Evolutionary conservation across 2,329 filamentous ascomycete genomes (phyloP).

Genomic region (Epichloe hybrida): DNA sequence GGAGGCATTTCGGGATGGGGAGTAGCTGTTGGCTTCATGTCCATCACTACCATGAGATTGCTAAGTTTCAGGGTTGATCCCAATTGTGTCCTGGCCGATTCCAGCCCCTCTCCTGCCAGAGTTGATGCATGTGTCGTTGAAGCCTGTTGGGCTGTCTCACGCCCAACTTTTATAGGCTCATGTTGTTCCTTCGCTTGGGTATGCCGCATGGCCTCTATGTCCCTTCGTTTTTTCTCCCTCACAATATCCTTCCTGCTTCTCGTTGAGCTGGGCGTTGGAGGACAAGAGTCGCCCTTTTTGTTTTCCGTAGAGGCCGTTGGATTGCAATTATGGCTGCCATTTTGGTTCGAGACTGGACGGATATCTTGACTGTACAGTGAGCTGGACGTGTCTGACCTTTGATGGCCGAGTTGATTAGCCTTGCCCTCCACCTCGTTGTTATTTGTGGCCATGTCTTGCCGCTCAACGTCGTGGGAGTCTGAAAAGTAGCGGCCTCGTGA

Average conservation of each 20-base stretch:
- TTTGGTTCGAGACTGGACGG: not conserved
- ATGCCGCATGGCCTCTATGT: slow-evolving; percentile 21
- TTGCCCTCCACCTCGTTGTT: not conserved
- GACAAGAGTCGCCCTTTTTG: slow-evolving; percentile 7
- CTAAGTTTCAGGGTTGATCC: slow-evolving; percentile 14
- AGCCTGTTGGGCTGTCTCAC: not conserved
- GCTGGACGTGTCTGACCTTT: not conserved
- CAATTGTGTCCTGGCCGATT: not conserved
- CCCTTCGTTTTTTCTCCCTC: slow-evolving; percentile 25
- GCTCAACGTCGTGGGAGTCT: not conserved
- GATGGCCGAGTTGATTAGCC: not conserved
- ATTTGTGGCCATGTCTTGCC: not conserved
- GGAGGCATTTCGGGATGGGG: slow-evolving; percentile 1
- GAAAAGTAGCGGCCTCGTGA: not conserved
- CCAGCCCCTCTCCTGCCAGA: not conserved
- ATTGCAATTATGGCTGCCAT: not conserved
- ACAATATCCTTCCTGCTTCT: slow-evolving; percentile 25
- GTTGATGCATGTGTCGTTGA: not conserved
- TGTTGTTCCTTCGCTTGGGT: slow-evolving; percentile 12
- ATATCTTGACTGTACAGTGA: not conserved
- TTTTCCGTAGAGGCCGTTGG: slow-evolving; percentile 2
- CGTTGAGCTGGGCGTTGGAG: slow-evolving; percentile 10
- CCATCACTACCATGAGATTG: slow-evolving; percentile 26
- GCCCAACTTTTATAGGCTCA: not conserved
- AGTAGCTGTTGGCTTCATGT: slow-evolving; percentile 19